These are phyloP conservation scores for Stemphylium vesicarium DNA, from an alignment of 2,329 filamentous ascomycete genomes.

Conservation along the genomic window DNA sequence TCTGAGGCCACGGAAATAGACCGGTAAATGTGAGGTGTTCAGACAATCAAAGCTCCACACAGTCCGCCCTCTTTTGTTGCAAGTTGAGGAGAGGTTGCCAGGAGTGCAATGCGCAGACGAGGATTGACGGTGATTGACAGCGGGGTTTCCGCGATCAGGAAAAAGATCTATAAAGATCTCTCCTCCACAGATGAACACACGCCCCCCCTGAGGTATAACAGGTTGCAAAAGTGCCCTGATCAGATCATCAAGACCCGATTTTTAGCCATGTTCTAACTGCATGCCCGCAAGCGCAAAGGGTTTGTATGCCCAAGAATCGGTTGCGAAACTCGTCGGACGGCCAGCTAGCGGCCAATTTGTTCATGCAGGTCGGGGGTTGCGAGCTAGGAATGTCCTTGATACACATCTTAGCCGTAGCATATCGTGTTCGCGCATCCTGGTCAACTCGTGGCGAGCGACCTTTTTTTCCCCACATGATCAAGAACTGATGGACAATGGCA, in stretches of 20 bases:
- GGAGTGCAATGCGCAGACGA: neutral
- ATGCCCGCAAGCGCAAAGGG: neutral
- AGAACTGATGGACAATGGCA: neutral
- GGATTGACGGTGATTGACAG: neutral
- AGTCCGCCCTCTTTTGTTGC: neutral
- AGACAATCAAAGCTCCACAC: constrained; percentile 1
- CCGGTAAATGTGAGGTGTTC: neutral
- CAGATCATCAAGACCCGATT: neutral
- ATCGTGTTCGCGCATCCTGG: constrained; percentile 2
- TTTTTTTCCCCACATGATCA: neutral
- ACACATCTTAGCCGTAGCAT: neutral
- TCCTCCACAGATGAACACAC: constrained; percentile 1
- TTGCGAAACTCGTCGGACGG: neutral
- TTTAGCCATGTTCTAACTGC: neutral
- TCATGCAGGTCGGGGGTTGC: neutral
- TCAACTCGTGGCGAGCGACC: neutral
- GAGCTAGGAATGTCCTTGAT: neutral
- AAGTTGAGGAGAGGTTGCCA: neutral
- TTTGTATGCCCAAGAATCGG: neutral
- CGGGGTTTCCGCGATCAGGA: constrained; percentile 1
- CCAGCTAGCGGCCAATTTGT: neutral
- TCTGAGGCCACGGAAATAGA: constrained; percentile 5
- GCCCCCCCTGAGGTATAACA: constrained; percentile 1
- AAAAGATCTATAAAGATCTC: constrained; percentile 8
- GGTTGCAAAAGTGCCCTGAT: neutral